These are phyloP conservation scores for Xeromyces bisporus DNA, from an alignment of 495 filamentous ascomycete species.

Conservation along the genomic window DNA sequence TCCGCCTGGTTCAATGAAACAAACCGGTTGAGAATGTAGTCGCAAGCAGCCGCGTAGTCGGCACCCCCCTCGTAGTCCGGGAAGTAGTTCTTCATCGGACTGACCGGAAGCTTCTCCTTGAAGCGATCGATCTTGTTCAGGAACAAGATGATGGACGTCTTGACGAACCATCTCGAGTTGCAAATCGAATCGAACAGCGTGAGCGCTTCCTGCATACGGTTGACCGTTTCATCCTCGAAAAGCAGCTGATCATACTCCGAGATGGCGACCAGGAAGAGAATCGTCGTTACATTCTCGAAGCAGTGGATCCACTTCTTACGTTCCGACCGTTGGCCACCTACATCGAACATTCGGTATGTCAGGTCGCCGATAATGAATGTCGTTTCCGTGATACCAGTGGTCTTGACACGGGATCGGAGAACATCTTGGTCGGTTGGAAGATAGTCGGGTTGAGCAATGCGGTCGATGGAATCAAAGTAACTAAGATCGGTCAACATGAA, in stretches of 20 bases:
- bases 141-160: conserved; percentile 98
- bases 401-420: conserved; percentile 94
- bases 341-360: conserved; percentile 99
- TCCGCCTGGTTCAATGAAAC: conserved; percentile 95
- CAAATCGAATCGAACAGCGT: conserved; percentile 98
- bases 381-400: conserved; percentile 97
- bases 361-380: conserved; percentile 96
- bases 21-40: conserved; percentile 95
- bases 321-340: conserved; percentile 95
- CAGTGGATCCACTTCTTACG: conserved; percentile 99
- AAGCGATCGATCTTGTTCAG: conserved; percentile 99
- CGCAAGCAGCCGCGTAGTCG: conserved; percentile 83
- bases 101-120: conserved; percentile 98
- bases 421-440: conserved; percentile 97
- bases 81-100: conserved; percentile 99
- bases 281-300: conserved; percentile 98
- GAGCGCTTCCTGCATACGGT: conserved; percentile 98
- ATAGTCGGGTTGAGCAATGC: conserved; percentile 84
- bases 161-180: conserved; percentile 98
- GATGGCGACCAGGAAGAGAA: conserved; percentile 96
- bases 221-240: conserved; percentile 74
- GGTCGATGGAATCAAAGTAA: conserved; percentile 92
- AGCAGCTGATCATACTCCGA: conserved; percentile 97
- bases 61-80: conserved; percentile 92
- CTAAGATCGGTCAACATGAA: conserved; percentile 26